A percentile compares a stretch with the other conserved stretches of the same genome.
Conservation (phyloP, 805 yeast species). For the Debaryomyces prosopidis region DNA sequence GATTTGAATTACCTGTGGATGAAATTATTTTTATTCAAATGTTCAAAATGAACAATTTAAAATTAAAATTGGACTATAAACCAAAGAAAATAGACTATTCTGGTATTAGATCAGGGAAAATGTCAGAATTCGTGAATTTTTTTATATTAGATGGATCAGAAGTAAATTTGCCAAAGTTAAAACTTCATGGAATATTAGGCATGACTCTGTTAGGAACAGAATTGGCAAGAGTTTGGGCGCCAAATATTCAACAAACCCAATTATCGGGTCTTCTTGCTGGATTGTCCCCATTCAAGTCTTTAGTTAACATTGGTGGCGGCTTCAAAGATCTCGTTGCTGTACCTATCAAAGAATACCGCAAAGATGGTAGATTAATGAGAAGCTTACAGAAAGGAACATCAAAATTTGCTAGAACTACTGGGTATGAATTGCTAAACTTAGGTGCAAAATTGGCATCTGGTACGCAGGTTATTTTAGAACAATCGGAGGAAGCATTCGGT, state of each 20-base stretch:
- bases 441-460: slow-evolving; percentile 89
- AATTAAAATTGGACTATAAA: slow-evolving; percentile 79
- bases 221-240: slow-evolving; percentile 78
- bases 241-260: slow-evolving; percentile 82
- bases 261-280: slow-evolving; percentile 81
- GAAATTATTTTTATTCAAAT: slow-evolving; percentile 70
- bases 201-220: slow-evolving; percentile 55
- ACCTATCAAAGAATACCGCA: slow-evolving; percentile 72
- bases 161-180: slow-evolving; percentile 59
- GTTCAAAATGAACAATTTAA: slow-evolving; percentile 59
- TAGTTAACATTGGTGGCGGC: slow-evolving; percentile 78
- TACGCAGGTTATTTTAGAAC: slow-evolving; percentile 77
- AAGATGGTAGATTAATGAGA: slow-evolving; percentile 68
- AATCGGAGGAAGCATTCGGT: slow-evolving; percentile 75
- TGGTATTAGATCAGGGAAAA: slow-evolving; percentile 83
- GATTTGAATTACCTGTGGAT: slow-evolving; percentile 66
- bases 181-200: slow-evolving; percentile 77
- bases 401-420: slow-evolving; percentile 72
- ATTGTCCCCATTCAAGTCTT: slow-evolving; percentile 74
- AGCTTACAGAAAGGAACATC: slow-evolving; percentile 75
- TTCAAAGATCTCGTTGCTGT: slow-evolving; percentile 69
- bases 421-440: slow-evolving; percentile 75
- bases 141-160: slow-evolving; percentile 86
- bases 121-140: slow-evolving; percentile 84
- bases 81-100: slow-evolving; percentile 86